Evolutionary conservation across 495 filamentous ascomycete genomes (phyloP).

Genomic region (Xylaria castorea): DNA sequence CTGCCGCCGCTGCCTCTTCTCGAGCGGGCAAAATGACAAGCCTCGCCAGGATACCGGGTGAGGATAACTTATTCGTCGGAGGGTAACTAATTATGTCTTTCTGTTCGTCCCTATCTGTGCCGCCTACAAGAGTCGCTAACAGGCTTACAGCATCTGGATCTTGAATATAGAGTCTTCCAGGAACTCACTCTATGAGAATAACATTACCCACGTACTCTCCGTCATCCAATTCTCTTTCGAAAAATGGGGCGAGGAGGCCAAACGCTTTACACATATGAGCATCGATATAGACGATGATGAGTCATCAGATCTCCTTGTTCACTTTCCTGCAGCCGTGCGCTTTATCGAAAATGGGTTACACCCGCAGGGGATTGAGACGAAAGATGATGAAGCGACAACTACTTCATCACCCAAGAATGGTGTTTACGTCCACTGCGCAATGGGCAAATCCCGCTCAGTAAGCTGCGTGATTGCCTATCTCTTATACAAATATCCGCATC

Average conservation of each 20-base stretch:
- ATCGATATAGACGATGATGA: constrained; percentile 89
- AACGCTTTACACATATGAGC: constrained; percentile 69
- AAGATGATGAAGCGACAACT: constrained; percentile 46
- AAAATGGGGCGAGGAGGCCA: constrained; percentile 47
- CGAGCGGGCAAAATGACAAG: constrained; percentile 19
- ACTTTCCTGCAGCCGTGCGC: constrained; percentile 74
- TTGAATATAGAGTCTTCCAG: constrained; percentile 63
- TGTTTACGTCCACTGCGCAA: constrained; percentile 73
- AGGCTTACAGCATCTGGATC: constrained; percentile 70
- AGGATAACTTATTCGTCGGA: constrained; percentile 77
- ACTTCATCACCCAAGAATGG: constrained; percentile 55
- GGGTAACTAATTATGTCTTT: constrained; percentile 64
- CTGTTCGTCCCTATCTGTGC: constrained; percentile 19
- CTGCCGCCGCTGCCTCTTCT: not conserved
- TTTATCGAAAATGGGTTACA: constrained; percentile 82
- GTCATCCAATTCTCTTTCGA: constrained; percentile 59
- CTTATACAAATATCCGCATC: constrained; percentile 65
- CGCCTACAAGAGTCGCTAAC: constrained; percentile 34
- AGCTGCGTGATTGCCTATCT: constrained; percentile 85
- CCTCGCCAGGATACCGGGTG: constrained; percentile 37
- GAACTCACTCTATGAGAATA: constrained; percentile 67
- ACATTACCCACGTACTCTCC: constrained; percentile 92
- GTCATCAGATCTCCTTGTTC: constrained; percentile 82
- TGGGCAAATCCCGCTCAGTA: constrained; percentile 94
- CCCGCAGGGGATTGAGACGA: constrained; percentile 52